Percentiles rank a stretch among this genome's conserved stretches.
phyloP scores from a whole-genome alignment of 352 stramenopile species.

The Phytopythium helicoides region DNA sequence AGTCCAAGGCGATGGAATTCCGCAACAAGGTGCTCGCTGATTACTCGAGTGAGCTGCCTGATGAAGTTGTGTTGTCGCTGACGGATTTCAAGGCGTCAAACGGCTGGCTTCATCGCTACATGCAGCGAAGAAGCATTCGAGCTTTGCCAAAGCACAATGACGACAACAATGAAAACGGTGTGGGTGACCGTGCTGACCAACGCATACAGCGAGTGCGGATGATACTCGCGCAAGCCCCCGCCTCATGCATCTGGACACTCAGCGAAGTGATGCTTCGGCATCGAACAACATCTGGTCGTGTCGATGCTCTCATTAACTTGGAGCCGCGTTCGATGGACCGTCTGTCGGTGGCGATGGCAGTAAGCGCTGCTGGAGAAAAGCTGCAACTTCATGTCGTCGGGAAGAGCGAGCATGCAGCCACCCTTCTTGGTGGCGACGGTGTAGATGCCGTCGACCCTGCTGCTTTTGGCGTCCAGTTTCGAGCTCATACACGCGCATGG shows the following conservation, averaged over 20 bases:
- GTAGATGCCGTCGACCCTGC: constrained; percentile 32
- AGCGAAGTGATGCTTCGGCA: constrained; percentile 52
- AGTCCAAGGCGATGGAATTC: constrained; percentile 81
- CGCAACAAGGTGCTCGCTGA: constrained; percentile 78
- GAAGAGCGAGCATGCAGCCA: constrained; percentile 31
- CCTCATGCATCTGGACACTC: constrained; percentile 73
- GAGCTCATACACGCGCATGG: constrained; percentile 35
- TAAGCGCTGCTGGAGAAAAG: constrained; percentile 66
- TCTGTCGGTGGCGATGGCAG: constrained; percentile 49
- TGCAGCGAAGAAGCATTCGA: constrained; percentile 68
- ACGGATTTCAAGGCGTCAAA: constrained; percentile 86
- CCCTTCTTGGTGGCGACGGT: constrained; percentile 11
- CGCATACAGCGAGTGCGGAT: constrained; percentile 51
- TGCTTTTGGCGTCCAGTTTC: constrained; percentile 41
- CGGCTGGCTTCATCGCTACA: constrained; percentile 77
- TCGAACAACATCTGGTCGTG: constrained; percentile 35
- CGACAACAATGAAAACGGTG: constrained; percentile 6
- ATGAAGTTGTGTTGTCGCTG: constrained; percentile 75
- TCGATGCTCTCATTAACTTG: constrained; percentile 40
- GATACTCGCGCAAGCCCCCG: constrained; percentile 37
- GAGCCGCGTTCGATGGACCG: constrained; percentile 45
- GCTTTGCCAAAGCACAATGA: constrained; percentile 49
- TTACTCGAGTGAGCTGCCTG: constrained; percentile 60
- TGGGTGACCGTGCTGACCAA: constrained; percentile 31
- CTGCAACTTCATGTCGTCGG: constrained; percentile 60